Evolutionary conservation across 1,139 yeast species (phyloP).

Genomic region (Taiozyma sp.): DNA sequence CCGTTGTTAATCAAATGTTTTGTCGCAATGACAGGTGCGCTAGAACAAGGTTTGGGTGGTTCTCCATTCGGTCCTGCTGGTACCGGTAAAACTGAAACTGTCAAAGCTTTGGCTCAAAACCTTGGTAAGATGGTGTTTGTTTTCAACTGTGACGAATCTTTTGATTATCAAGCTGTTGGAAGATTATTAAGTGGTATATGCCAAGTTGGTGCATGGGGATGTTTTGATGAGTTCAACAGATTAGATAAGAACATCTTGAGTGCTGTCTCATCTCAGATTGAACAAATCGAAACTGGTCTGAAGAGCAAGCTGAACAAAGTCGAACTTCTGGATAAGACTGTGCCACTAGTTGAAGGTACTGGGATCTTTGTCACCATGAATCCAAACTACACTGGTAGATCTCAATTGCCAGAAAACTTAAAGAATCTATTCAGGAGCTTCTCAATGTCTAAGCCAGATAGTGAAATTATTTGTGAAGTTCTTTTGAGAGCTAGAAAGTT

Average conservation of each 20-base stretch:
- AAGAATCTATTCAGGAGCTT: slow-evolving; percentile 73
- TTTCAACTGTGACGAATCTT: slow-evolving; percentile 87
- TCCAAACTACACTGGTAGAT: slow-evolving; percentile 84
- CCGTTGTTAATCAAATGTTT: slow-evolving; percentile 65
- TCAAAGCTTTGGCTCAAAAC: slow-evolving; percentile 77
- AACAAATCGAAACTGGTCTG: slow-evolving; percentile 57
- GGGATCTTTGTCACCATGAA: slow-evolving; percentile 91
- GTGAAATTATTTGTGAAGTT: slow-evolving; percentile 62
- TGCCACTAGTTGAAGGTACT: slow-evolving; percentile 44
- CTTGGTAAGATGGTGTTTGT: slow-evolving; percentile 81
- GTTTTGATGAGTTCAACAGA: slow-evolving; percentile 94
- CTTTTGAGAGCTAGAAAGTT: slow-evolving; percentile 74
- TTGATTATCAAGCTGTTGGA: slow-evolving; percentile 77
- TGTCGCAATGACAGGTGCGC: slow-evolving; percentile 67
- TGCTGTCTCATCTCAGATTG: slow-evolving; percentile 82
- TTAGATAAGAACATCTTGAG: slow-evolving; percentile 67
- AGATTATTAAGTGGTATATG: slow-evolving; percentile 79
- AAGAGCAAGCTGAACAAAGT: slow-evolving; percentile 25
- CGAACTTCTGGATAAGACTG: slow-evolving; percentile 43
- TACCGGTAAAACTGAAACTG: slow-evolving; percentile 92
- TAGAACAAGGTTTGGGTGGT: slow-evolving; percentile 75
- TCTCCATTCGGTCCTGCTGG: slow-evolving; percentile 98
- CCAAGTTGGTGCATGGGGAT: slow-evolving; percentile 89
- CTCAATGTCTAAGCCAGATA: slow-evolving; percentile 72
- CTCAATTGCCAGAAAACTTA: slow-evolving; percentile 79